Conservation (phyloP, 108 stramenopile genomes). For the Nannochloropsis salina region DNA sequence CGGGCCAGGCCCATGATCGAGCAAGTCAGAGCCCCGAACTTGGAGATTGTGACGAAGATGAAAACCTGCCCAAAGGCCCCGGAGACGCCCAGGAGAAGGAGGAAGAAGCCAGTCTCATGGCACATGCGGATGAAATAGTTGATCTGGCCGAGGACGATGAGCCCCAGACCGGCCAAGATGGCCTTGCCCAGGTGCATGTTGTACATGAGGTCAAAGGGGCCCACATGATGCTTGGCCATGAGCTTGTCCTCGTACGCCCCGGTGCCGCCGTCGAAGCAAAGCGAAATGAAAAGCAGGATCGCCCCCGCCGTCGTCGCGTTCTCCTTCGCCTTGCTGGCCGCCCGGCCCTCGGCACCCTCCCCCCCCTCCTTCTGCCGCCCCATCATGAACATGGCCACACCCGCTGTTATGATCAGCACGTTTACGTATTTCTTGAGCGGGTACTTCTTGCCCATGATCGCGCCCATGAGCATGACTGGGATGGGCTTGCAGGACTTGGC, state of each 20-base stretch:
- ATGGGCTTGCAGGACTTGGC: slow-evolving; percentile 97
- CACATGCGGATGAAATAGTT: slow-evolving; percentile 70
- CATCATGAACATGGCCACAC: slow-evolving; percentile 95
- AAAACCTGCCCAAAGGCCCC: slow-evolving; percentile 96
- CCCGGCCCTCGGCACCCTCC: slow-evolving; percentile 34
- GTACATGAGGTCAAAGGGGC: slow-evolving; percentile 97
- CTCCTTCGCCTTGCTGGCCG: slow-evolving; percentile 18
- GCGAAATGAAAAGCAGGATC: slow-evolving; percentile 78
- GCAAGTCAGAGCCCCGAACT: slow-evolving; percentile 95
- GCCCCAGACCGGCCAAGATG: slow-evolving; percentile 77
- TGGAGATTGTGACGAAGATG: slow-evolving; percentile 89
- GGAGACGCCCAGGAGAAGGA: slow-evolving; percentile 81
- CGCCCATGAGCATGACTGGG: slow-evolving; percentile 96
- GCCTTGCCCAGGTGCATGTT: slow-evolving; percentile 97
- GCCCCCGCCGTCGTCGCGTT: slow-evolving; percentile 50
- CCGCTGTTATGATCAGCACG: slow-evolving; percentile 77
- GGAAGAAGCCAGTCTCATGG: slow-evolving; percentile 81
- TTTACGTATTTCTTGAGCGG: slow-evolving; percentile 84
- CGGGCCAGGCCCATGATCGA: slow-evolving; percentile 87
- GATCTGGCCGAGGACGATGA: slow-evolving; percentile 82
- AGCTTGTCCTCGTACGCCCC: slow-evolving; percentile 99
- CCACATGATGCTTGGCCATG: slow-evolving; percentile 88
- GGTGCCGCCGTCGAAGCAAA: slow-evolving; percentile 96
- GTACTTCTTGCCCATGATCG: slow-evolving; percentile 86
- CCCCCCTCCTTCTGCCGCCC: slow-evolving; percentile 56